These are phyloP conservation scores for Knoxia roxburghii DNA, from an alignment of 257 asterid genomes.

Conservation along the genomic window DNA sequence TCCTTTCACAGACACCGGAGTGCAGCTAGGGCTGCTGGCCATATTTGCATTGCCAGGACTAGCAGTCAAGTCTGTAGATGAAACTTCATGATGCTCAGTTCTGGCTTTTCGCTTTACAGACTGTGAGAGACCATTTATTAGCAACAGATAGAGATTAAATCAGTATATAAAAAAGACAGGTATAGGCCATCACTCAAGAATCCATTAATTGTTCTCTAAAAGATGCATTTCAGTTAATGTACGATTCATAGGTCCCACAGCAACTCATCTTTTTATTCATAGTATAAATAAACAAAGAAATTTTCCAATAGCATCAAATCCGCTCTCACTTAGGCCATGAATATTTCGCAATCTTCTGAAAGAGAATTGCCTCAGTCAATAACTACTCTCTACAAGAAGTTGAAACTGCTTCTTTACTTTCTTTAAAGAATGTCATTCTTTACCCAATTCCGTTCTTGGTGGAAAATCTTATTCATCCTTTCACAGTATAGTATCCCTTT, in stretches of 20 bases:
- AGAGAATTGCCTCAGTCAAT: not conserved
- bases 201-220: not conserved
- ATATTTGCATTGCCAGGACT: conserved; percentile 43
- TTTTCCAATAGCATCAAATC: not conserved
- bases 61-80: conserved; percentile 43
- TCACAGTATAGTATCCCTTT: not conserved
- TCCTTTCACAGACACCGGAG: conserved; percentile 76
- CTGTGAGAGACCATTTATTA: conserved; percentile 34
- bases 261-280: not conserved
- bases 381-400: not conserved
- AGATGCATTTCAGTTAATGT: not conserved
- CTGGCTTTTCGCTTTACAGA: conserved; percentile 62
- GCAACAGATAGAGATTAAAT: conserved; percentile 7
- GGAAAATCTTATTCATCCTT: not conserved
- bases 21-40: conserved; percentile 47
- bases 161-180: not conserved
- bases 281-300: too few species aligned
- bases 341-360: not conserved
- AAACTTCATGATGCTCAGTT: conserved; percentile 37
- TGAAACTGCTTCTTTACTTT: not conserved
- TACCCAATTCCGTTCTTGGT: conserved; percentile 4
- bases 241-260: not conserved
- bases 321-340: not conserved
- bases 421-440: not conserved
- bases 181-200: not conserved